Base-by-base conservation (phyloP, 2,329 filamentous ascomycete genomes). In the Pyrenochaeta sp. region DNA sequence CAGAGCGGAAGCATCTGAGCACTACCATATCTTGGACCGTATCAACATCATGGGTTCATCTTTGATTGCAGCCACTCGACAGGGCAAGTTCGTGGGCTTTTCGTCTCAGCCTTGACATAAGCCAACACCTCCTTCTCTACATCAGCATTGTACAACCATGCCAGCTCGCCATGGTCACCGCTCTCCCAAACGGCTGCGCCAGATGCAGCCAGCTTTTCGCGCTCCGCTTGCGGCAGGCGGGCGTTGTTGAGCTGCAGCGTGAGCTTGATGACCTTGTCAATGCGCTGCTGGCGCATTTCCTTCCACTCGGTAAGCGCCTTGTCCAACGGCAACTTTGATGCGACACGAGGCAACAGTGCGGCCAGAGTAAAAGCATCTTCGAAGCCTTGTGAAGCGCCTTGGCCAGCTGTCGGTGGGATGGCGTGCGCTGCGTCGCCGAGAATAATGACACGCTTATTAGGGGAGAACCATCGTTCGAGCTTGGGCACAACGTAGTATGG, bases 351-450 rank as follows among this genome's bases (percentile, higher is more conserved):
- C 12, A 63, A 42, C 15, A 60, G 20, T 10, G 45, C 40, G 1
- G 62, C 59, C 7, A 68, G 41, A 6, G 54, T 61, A 14, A 75
- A 74, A 1, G 73, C 75, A 52, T 86, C 83, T 58, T 86, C 83
- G 51, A 88, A 82, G 1, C 82, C 83, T 62, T 87, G 80, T 1
- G 83, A 84, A 0, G 83, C 81, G 2, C 86, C 86, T 1, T 85
- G 81, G 0, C 85, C 86, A 36, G 86, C 82, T 33, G 85, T 82
- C 0, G 86, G 86, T 0, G 85, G 83, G 33, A 83, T 83, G 0
- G 85, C 85, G 65, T 89, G 86, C 0, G 86, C 87, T 0, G 86
- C 85, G 63, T 89, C 86, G 12, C 86, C 87, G 0, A 85, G 69
- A 2, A 88, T 76, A 0, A 77, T 70, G 10, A 80, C 74, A 32